Conservation (phyloP, 306 rosid species). For the Castanopsis chinensis region DNA sequence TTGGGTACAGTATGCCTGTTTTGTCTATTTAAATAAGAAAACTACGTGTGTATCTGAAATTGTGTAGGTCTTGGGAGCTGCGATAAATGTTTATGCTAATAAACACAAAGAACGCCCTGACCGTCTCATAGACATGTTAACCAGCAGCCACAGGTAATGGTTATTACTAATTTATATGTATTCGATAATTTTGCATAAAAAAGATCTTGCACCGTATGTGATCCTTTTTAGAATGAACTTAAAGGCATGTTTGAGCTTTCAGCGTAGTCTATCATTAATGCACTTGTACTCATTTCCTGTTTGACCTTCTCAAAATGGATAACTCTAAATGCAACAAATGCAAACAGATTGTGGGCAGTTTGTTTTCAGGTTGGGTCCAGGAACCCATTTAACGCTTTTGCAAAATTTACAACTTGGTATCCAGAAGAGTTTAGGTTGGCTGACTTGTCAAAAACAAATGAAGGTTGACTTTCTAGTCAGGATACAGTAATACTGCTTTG, state of each 20-base stretch:
- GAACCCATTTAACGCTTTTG: not conserved
- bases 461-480: not conserved
- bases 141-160: conserved; percentile 90
- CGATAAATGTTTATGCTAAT: conserved; percentile 95
- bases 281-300: not conserved
- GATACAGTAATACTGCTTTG: not conserved
- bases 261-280: not conserved
- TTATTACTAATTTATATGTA: conserved; percentile 6
- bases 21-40: not conserved
- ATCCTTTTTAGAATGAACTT: not conserved
- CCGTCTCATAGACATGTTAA: conserved; percentile 96
- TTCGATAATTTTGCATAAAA: conserved; percentile 3
- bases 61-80: conserved; percentile 92
- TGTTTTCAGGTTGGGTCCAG: not conserved
- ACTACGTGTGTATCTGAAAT: conserved; percentile 11
- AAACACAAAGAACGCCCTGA: conserved; percentile 99
- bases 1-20: not conserved
- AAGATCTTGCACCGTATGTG: not conserved
- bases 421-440: not conserved
- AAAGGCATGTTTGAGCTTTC: not conserved
- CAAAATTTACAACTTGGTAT: not conserved
- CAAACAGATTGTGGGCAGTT: not conserved
- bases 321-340: not conserved
- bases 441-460: not conserved
- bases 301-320: not conserved